These are phyloP conservation scores for Otatea glauca DNA, from an alignment of 176 grass and related monocot genomes.

Conservation along the genomic window DNA sequence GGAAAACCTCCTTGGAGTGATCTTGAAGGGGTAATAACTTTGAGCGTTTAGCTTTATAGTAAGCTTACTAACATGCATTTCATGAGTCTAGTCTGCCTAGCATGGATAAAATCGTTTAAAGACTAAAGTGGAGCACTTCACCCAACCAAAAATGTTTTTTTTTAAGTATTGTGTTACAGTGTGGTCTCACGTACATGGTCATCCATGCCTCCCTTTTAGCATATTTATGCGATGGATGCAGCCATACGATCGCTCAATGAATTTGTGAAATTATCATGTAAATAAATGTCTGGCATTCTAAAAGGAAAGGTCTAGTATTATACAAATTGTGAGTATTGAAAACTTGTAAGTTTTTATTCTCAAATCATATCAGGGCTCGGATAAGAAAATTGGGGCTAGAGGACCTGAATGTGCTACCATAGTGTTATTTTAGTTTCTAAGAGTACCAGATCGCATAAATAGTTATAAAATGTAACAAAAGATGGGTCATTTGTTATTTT, in stretches of 20 bases:
- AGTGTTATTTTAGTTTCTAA: conserved; percentile 30
- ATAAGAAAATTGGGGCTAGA: conserved; percentile 13
- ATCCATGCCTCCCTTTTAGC: background rate
- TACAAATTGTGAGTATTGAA: conserved; percentile 20
- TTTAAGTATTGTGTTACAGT: background rate
- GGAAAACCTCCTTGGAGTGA: conserved; percentile 96
- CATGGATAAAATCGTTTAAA: conserved; percentile 1
- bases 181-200: background rate
- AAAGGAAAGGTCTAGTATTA: background rate
- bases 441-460: conserved; percentile 1
- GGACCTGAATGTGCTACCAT: conserved; percentile 10
- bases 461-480: conserved; percentile 12
- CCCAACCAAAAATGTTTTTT: conserved; percentile 29
- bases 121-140: conserved; percentile 5
- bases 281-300: background rate
- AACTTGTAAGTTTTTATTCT: conserved; percentile 10
- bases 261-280: conserved; percentile 30
- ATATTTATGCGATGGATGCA: conserved; percentile 2
- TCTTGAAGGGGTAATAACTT: conserved; percentile 86
- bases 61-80: conserved; percentile 40
- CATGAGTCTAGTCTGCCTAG: conserved; percentile 32
- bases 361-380: background rate
- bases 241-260: conserved; percentile 17
- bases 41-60: conserved; percentile 35
- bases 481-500: background rate